Percentiles rank a stretch among this genome's conserved stretches.
Conservation (phyloP, 768 basidiomycete genomes). For the Suillus luteus region DNA sequence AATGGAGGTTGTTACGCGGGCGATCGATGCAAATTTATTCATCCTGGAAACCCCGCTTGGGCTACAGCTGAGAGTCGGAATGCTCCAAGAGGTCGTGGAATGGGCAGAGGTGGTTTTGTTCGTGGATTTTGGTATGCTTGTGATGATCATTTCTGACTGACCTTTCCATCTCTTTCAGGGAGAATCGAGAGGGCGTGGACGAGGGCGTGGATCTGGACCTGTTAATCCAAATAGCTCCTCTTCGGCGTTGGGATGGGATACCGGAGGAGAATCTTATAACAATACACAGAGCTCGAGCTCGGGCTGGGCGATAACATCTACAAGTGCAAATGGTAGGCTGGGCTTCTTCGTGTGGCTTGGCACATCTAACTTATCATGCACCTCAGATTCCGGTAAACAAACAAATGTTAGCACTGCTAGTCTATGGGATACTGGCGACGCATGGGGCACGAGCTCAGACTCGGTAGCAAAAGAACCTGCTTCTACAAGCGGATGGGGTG, state of each 20-base stretch:
- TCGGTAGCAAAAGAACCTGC: slow-evolving; percentile 12
- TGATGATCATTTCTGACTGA: not conserved
- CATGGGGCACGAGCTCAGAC: slow-evolving; percentile 12
- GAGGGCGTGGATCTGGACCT: slow-evolving; percentile 6
- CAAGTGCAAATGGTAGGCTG: not conserved
- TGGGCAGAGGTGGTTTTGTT: slow-evolving; percentile 23
- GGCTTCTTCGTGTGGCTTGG: not conserved
- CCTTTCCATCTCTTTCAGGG: slow-evolving; percentile 11
- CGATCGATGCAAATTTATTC: slow-evolving; percentile 32
- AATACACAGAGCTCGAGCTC: not conserved
- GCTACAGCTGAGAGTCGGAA: slow-evolving; percentile 16
- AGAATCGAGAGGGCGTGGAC: slow-evolving; percentile 13
- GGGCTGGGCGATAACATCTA: not conserved
- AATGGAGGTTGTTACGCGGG: slow-evolving; percentile 29
- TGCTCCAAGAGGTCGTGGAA: slow-evolving; percentile 14
- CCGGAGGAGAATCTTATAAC: slow-evolving; percentile 4
- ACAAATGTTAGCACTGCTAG: no score
- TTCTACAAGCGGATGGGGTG: not conserved
- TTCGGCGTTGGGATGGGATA: slow-evolving; percentile 8
- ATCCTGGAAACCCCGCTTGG: slow-evolving; percentile 32
- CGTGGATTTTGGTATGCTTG: not conserved
- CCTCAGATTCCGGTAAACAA: not conserved
- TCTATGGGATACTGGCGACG: slow-evolving; percentile 4
- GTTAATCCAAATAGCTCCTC: slow-evolving; percentile 1
- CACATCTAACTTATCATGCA: not conserved